Conservation (phyloP, 2,329 filamentous ascomycete genomes). For the Verticillium tricorpus region DNA sequence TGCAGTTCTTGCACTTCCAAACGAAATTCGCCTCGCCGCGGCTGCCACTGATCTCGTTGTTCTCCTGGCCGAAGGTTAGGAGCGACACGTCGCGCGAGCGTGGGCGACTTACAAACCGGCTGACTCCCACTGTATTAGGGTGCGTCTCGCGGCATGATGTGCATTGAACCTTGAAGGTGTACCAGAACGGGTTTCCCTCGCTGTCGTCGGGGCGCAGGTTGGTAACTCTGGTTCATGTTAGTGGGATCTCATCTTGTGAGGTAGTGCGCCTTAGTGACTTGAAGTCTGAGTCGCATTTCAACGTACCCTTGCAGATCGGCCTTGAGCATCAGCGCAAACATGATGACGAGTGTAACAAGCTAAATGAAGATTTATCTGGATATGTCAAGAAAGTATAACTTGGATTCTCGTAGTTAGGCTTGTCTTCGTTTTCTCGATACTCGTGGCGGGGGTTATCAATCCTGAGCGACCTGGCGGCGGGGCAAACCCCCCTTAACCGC, state of each 20-base stretch:
- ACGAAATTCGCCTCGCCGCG: constrained; percentile 97
- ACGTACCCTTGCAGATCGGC: constrained; percentile 67
- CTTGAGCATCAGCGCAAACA: constrained; percentile 63
- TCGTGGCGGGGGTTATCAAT: background rate
- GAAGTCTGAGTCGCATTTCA: background rate
- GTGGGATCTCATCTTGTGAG: background rate
- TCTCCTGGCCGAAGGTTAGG: constrained; percentile 53
- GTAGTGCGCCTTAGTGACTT: background rate
- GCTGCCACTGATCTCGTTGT: constrained; percentile 86
- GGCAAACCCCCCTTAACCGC: background rate
- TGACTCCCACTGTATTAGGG: constrained; percentile 80
- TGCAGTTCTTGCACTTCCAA: constrained; percentile 99
- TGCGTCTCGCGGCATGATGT: constrained; percentile 94
- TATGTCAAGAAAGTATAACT: background rate
- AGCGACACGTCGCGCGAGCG: too few species aligned
- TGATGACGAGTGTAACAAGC: constrained; percentile 24
- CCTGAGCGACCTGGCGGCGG: background rate
- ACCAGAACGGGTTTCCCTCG: constrained; percentile 81
- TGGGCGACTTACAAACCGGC: constrained; percentile 68
- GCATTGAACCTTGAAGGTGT: constrained; percentile 97
- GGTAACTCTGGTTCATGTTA: constrained; percentile 62
- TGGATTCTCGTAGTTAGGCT: background rate
- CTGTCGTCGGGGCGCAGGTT: constrained; percentile 83
- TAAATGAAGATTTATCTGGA: background rate
- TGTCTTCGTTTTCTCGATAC: background rate